These are phyloP conservation scores for Cucumis cinereus DNA, from an alignment of 306 rosid species.

Conservation along the genomic window DNA sequence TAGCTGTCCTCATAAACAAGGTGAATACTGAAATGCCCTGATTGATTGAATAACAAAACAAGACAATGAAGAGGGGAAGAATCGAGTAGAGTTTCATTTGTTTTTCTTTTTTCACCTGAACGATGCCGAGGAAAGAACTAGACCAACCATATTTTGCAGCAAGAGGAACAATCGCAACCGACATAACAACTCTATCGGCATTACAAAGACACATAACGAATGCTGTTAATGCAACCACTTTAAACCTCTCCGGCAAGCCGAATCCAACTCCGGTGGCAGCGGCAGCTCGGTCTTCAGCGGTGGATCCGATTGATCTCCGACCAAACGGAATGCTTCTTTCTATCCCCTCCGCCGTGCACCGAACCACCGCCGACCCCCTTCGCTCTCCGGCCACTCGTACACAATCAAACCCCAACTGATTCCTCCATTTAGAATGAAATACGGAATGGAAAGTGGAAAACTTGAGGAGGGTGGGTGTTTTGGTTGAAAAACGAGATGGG, in stretches of 20 bases:
- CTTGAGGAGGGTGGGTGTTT: not conserved
- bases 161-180: constrained; percentile 79
- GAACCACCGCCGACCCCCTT: not conserved
- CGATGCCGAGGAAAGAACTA: constrained; percentile 72
- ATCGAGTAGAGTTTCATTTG: not conserved
- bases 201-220: constrained; percentile 82
- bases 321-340: not conserved
- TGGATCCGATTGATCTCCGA: not conserved
- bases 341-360: constrained; percentile 4
- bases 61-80: not conserved
- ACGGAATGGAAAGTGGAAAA: not conserved
- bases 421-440: not conserved
- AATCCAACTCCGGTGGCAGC: not conserved
- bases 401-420: not conserved
- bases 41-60: not conserved
- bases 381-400: not conserved
- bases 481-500: not conserved
- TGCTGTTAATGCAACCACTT: constrained; percentile 63
- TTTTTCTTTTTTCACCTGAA: constrained; percentile 45
- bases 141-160: constrained; percentile 78
- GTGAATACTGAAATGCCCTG: not conserved
- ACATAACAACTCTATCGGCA: constrained; percentile 95
- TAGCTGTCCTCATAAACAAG: not conserved
- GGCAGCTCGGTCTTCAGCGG: not conserved
- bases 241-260: constrained; percentile 53